phyloP scores from a whole-genome alignment of 352 stramenopile genomes.

The Pythium apleroticum region DNA sequence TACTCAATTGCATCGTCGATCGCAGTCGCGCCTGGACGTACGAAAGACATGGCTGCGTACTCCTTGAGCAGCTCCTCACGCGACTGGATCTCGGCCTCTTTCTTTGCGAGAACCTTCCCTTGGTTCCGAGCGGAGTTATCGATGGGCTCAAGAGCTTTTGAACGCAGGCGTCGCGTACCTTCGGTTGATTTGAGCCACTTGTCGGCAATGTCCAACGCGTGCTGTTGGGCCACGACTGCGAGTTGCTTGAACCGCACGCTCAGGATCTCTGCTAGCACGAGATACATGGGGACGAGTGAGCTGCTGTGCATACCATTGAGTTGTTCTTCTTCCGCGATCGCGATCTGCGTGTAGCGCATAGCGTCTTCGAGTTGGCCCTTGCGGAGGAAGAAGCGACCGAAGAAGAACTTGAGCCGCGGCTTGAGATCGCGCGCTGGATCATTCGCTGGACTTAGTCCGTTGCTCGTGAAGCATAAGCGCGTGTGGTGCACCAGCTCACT shows the following conservation, averaged over 20 bases:
- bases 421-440: constrained; percentile 31
- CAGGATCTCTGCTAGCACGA: constrained; percentile 53
- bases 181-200: constrained; percentile 54
- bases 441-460: neutral
- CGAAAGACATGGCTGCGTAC: constrained; percentile 31
- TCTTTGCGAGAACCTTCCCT: constrained; percentile 41
- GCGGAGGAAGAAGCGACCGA: constrained; percentile 52
- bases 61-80: constrained; percentile 41
- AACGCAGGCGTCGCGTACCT: constrained; percentile 40
- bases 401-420: constrained; percentile 47
- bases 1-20: constrained; percentile 69
- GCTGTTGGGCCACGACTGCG: constrained; percentile 42
- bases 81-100: constrained; percentile 48
- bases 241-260: constrained; percentile 56
- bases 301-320: constrained; percentile 28
- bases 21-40: constrained; percentile 29
- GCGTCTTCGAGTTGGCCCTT: constrained; percentile 62
- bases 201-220: constrained; percentile 41
- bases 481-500: constrained; percentile 32
- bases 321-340: constrained; percentile 46
- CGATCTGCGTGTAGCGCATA: constrained; percentile 42
- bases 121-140: constrained; percentile 22
- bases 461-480: neutral
- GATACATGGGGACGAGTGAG: constrained; percentile 51
- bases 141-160: constrained; percentile 44